Evolutionary conservation across 768 basidiomycete genomes (phyloP), one percentile per base, ranked within the genome.

Genomic region (Termitomyces sp.): DNA sequence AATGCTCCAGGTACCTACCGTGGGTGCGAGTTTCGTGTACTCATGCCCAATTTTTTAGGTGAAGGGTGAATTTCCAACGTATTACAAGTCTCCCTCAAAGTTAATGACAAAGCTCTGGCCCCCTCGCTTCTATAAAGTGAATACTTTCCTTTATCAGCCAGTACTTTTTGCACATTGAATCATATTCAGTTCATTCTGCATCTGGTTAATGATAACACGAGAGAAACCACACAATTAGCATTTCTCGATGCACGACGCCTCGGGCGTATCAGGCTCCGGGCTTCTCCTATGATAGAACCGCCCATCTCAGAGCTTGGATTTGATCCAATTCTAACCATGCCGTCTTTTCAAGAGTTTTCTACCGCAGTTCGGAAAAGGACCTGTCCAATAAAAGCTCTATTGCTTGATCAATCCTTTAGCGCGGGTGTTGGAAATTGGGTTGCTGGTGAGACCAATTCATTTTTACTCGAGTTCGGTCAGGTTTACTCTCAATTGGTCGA

Each of bases 371-470:
- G 68, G 24, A 86, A 79, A 62, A 79, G 86, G 54, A 71, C 77
- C 4, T 86, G 85, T 56, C 84, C 89, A 4, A 78, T 88, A 56
- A 92, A 91, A 64, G 84, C 86, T 1, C 74, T 92, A n/a, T 74
- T 92, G 14, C 76, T 91, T 42, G 85, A 92, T 68, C 89, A 92
- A 67, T 82, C 85, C 0, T 91, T 92, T 72, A 87, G 82, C 60
- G 88, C 89, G 12, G 90, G 90, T 1, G 81, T 92, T 10, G 87
- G 90, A 4, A 92, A 92, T 67, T 92, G 89, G 86, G 82, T 92
- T 20, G 89, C 90, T 63, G 88, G 87, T 83, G 61, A 43, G 65
- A 69, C 22, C 26, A 42, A 41, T 14, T 18, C 36, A 8, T n/a
- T 12, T 24, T 22, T 20, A 27, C 8, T 16, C 4, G 3, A 42